Percentiles rank a stretch among this genome's conserved stretches.
Conservation (phyloP, 1,284 basidiomycete species). For the Sporisorium scitamineum region DNA sequence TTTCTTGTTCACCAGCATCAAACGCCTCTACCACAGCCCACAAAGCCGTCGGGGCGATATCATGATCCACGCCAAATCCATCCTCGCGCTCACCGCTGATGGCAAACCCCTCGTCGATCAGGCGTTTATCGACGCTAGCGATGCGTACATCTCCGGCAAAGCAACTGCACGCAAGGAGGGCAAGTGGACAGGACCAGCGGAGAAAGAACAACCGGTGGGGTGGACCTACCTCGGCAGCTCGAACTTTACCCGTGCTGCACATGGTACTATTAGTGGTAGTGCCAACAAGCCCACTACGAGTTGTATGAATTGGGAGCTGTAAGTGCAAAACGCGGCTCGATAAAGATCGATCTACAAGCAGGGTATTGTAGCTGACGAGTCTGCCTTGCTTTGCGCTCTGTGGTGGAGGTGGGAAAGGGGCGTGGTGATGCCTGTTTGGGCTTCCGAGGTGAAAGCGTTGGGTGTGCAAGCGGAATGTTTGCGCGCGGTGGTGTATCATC, state of each 20-base stretch:
- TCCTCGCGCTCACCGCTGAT: constrained; percentile 45
- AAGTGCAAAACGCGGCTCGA: too few species aligned
- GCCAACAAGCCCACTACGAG: constrained; percentile 33
- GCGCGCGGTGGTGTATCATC: constrained; percentile 52
- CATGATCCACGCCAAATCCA: constrained; percentile 66
- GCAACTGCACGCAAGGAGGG: too few species aligned
- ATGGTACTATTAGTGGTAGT: constrained; percentile 60
- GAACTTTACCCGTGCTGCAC: constrained; percentile 67
- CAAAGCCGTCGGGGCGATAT: constrained; percentile 56
- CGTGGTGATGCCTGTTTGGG: constrained; percentile 54
- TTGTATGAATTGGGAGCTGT: constrained; percentile 63
- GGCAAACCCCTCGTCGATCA: constrained; percentile 18
- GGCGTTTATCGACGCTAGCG: constrained; percentile 26
- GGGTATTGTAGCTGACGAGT: too few species aligned
- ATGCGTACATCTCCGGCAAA: constrained; percentile 15
- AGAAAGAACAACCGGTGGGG: constrained; percentile 36
- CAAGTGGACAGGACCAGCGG: constrained; percentile 9
- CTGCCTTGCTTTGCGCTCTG: not conserved
- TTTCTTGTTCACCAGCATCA: constrained; percentile 18
- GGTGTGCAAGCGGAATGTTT: constrained; percentile 33
- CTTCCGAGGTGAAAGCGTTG: constrained; percentile 33
- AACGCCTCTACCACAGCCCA: constrained; percentile 50
- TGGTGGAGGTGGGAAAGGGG: constrained; percentile 31
- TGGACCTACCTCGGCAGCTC: constrained; percentile 64
- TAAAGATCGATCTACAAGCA: too few species aligned